A percentile compares a stretch with the other conserved stretches of the same genome.
These are phyloP conservation scores for Chlamydomonas eustigma DNA, from an alignment of 139 green algal genomes.

Conservation along the genomic window DNA sequence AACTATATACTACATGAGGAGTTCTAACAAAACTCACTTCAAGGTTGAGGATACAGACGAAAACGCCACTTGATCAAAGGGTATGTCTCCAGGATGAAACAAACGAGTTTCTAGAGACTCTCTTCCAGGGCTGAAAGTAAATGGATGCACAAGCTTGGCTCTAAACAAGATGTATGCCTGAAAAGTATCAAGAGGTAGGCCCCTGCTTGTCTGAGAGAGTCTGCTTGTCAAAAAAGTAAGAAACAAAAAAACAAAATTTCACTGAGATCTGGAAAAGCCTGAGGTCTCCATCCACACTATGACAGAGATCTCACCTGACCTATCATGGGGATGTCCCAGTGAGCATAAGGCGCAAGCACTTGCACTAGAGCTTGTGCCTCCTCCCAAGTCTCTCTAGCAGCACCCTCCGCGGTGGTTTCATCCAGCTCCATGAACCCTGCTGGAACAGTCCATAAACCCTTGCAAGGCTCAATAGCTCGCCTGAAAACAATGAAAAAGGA, in stretches of 20 bases:
- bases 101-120: constrained; percentile 72
- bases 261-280: neutral
- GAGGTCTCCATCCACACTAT: neutral
- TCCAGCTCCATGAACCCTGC: constrained; percentile 74
- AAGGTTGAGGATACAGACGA: constrained; percentile 60
- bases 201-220: too few relatives aligned
- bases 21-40: constrained; percentile 8
- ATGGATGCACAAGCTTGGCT: constrained; percentile 32
- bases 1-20: neutral
- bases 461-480: constrained; percentile 81
- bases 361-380: constrained; percentile 33
- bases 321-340: constrained; percentile 78
- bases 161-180: constrained; percentile 75
- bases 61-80: constrained; percentile 72
- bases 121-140: constrained; percentile 38
- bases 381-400: constrained; percentile 34
- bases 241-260: too few relatives aligned
- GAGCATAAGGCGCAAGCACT: constrained; percentile 30
- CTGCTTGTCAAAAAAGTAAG: too few relatives aligned
- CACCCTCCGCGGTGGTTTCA: constrained; percentile 28
- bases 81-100: constrained; percentile 66
- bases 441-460: constrained; percentile 80
- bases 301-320: constrained; percentile 38
- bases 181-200: neutral
- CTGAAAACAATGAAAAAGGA: constrained; percentile 15